Evolutionary conservation across 2,329 filamentous ascomycete species (phyloP).

Genomic region (Aspergillus spinulosporus): DNA sequence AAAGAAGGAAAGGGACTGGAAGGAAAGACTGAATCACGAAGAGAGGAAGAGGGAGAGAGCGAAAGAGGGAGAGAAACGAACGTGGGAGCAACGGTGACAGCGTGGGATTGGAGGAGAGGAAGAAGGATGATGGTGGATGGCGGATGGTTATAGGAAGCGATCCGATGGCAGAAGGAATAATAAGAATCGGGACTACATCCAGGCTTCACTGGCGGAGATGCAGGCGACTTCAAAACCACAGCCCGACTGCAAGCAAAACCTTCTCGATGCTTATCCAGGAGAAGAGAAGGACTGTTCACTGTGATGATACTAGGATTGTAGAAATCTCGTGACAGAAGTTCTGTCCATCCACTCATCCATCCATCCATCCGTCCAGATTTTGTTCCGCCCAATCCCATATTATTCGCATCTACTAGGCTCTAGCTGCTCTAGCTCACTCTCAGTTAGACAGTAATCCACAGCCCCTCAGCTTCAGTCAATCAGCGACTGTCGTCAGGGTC

Average conservation of each 20-base stretch:
- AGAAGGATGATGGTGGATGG: neutral
- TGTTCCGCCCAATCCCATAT: neutral
- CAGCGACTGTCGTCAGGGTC: conserved; percentile 26
- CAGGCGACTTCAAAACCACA: conserved; percentile 13
- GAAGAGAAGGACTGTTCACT: neutral
- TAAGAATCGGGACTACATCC: conserved; percentile 15
- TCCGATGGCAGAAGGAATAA: conserved; percentile 12
- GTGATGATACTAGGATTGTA: neutral
- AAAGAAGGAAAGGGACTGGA: too few relatives aligned
- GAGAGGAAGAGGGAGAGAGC: neutral
- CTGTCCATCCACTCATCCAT: neutral
- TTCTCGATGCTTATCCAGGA: conserved; percentile 8
- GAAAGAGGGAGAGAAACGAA: conserved; percentile 1
- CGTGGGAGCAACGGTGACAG: neutral
- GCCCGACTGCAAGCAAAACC: conserved; percentile 3
- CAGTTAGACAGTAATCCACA: neutral
- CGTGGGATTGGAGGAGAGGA: conserved; percentile 1
- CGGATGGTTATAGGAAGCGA: neutral
- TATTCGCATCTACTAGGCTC: neutral
- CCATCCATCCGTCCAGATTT: neutral
- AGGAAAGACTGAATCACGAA: neutral
- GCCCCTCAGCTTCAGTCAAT: conserved; percentile 13
- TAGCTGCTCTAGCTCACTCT: conserved; percentile 1
- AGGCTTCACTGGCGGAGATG: conserved; percentile 14
- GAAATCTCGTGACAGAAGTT: neutral